Evolutionary conservation across 108 stramenopile genomes (phyloP).

Genomic region (Cyclotella atomus): DNA sequence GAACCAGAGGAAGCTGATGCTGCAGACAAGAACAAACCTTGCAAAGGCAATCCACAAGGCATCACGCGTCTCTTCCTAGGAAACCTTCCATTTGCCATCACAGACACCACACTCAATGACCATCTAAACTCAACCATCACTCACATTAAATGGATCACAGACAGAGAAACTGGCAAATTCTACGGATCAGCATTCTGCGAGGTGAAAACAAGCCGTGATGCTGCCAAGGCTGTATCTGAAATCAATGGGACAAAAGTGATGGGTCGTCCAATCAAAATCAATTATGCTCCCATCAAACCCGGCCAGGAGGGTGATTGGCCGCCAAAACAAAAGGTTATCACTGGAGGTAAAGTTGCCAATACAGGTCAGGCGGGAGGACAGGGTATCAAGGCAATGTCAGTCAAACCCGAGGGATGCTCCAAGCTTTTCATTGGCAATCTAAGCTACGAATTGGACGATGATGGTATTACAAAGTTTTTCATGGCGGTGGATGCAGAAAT

Average conservation of each 20-base stretch:
- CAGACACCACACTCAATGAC: constrained; percentile 66
- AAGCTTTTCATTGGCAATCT: constrained; percentile 95
- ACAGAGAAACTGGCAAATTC: constrained; percentile 83
- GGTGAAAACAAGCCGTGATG: constrained; percentile 66
- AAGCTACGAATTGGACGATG: constrained; percentile 94
- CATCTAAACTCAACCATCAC: constrained; percentile 74
- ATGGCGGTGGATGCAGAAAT: constrained; percentile 86
- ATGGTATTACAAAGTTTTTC: constrained; percentile 91
- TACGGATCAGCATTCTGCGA: constrained; percentile 89
- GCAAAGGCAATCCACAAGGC: constrained; percentile 82
- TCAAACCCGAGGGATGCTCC: constrained; percentile 82
- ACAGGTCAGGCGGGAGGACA: constrained; percentile 82
- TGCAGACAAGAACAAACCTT: constrained; percentile 71
- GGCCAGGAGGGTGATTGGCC: constrained; percentile 83
- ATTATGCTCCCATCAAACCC: constrained; percentile 82
- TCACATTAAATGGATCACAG: constrained; percentile 91
- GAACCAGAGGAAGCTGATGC: too few species aligned
- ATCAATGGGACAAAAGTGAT: constrained; percentile 76
- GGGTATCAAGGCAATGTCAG: constrained; percentile 84
- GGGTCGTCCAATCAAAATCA: constrained; percentile 93
- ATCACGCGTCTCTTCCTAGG: constrained; percentile 88
- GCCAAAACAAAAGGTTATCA: constrained; percentile 69
- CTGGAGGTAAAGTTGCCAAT: constrained; percentile 49
- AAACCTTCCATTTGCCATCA: constrained; percentile 89
- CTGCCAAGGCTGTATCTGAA: constrained; percentile 69